A percentile compares a stretch with the other conserved stretches of the same genome.
phyloP scores from a whole-genome alignment of 495 filamentous ascomycete genomes.

The Annulohypoxylon nitens region DNA sequence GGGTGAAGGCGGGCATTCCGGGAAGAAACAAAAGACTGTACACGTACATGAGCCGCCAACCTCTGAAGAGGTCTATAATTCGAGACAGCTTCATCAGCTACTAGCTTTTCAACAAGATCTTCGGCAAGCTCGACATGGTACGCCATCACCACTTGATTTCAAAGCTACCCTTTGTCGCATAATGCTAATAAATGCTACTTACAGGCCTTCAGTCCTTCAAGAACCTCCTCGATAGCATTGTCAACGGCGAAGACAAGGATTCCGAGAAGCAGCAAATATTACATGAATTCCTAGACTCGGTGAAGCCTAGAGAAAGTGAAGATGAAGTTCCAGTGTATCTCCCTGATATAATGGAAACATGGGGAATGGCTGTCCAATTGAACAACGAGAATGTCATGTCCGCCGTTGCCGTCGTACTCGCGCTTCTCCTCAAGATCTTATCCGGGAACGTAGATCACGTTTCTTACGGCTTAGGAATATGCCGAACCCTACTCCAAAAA shows the following conservation, averaged over 20 bases:
- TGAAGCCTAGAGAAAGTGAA: slow-evolving; percentile 67
- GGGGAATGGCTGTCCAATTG: slow-evolving; percentile 78
- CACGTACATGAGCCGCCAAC: slow-evolving; percentile 63
- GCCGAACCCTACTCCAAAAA: slow-evolving; percentile 78
- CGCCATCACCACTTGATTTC: slow-evolving; percentile 31
- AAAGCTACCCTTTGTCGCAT: not conserved
- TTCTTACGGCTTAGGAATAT: slow-evolving; percentile 76
- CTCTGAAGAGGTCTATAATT: slow-evolving; percentile 68
- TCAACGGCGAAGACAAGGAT: slow-evolving; percentile 62
- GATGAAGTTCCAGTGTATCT: slow-evolving; percentile 71
- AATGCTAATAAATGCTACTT: slow-evolving; percentile 23
- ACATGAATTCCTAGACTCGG: slow-evolving; percentile 77
- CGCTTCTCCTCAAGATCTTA: slow-evolving; percentile 79
- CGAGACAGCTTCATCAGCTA: slow-evolving; percentile 70
- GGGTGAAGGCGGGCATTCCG: slow-evolving; percentile 47
- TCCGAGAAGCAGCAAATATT: slow-evolving; percentile 71
- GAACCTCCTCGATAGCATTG: slow-evolving; percentile 75
- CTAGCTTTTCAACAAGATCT: slow-evolving; percentile 77
- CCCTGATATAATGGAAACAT: slow-evolving; percentile 80
- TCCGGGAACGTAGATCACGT: slow-evolving; percentile 77
- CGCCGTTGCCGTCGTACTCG: slow-evolving; percentile 78
- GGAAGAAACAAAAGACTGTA: slow-evolving; percentile 52
- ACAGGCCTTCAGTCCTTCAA: slow-evolving; percentile 83
- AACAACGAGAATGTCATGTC: slow-evolving; percentile 82
- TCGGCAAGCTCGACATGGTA: slow-evolving; percentile 73